Base-by-base conservation (phyloP, 805 yeast genomes). In the Zygotorulaspora danielsina region DNA sequence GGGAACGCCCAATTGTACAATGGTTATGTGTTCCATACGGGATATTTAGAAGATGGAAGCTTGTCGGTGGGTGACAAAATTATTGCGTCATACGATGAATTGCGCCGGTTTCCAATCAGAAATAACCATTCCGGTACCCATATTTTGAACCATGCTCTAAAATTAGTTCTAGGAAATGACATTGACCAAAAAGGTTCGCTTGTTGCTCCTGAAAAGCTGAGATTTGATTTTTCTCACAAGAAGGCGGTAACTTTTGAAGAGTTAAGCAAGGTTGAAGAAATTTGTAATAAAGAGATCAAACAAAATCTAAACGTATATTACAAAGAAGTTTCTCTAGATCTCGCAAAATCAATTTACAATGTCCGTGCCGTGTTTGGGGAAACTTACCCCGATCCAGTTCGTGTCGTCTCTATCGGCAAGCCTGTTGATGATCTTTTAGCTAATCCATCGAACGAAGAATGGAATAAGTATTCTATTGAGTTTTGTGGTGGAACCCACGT, bases 401-500 rank as follows among this genome's bases (percentile, higher is more conserved):
- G 98, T 63, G 98, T 93, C 52, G 97, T 93, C 34, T 85, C 96
- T 20, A 84, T 93, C 57, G 99, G 99, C 59, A 82, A 76, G 28
- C 80, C 96, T 33, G 88, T 93, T 31, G 88, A 84, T 18, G 93
- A 84, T 10, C 70, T 93, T 51, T 63, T 90, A 50, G 71, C 72
- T 5, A 71, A 79, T 53, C 96, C 97, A 51, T 53, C 69, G 19
- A 84, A 76, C 58, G 68, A 69, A 36, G 77, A 85, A 56, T 93
- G 98, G 97, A 67, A 64, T 54, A 68, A 75, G 29, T 71, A 75
- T 57, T 86, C 96, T 1, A 74, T 93, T 50, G 99, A 93, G 70
- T 93, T 93, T 74, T 93, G 99, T 69, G 99, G 99, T 69, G 99
- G 99, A 68, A 93, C 98, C 9, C 99, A 93, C 59, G 96, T 93